Evolutionary conservation across 106 monocot genomes (phyloP), one percentile per base, ranked within the genome.

Genomic region (Apostasia ramifera): DNA sequence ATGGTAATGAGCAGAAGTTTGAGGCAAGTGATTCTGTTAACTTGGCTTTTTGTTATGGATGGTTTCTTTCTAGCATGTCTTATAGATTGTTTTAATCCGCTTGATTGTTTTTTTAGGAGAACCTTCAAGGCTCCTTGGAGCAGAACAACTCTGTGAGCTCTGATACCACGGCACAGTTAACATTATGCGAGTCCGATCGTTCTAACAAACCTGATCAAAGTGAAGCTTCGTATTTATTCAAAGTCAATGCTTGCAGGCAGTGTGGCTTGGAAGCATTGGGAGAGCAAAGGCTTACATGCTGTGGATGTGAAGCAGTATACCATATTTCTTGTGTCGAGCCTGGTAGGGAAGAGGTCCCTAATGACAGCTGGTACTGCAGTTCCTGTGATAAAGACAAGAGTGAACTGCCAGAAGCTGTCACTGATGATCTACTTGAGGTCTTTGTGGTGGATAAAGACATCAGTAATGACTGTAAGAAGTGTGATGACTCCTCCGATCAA

Each of bases 241-340:
- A 81, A 77, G 46, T 62, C 62, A 77, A 71, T 56, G 59, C 55
- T 46, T 92, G 86, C 81, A 84, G 85, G 69, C 74, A 73, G 48
- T 94, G 91, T 71, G 83, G 88, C 61, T 67, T 5, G 37, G 74
- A 86, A 54, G 73, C 76, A 38, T 47, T 78, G 55, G 76, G 70
- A 8, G 74, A 75, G n/a, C 47, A 62, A 8, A 77, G 79, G 70
- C 85, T 91, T 60, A 82, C 86, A 50, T 95, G 94, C 79, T 81
- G 83, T 73, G 77, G 79, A 44, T 95, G 94, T 68, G 85, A 88
- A 55, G 70, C 83, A 44, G 61, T 78, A 56, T 95, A 83, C 78
- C 95, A 88, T 61, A 66, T 91, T 14, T 77, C 81, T 15, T 95
- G 95, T 63, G 57, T 73, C 7, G 61, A 74, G 39, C 83, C 91